Percentiles rank a stretch among this genome's conserved stretches.
phyloP scores from a whole-genome alignment of 1,284 basidiomycete species.

The Baeospora myosura region DNA sequence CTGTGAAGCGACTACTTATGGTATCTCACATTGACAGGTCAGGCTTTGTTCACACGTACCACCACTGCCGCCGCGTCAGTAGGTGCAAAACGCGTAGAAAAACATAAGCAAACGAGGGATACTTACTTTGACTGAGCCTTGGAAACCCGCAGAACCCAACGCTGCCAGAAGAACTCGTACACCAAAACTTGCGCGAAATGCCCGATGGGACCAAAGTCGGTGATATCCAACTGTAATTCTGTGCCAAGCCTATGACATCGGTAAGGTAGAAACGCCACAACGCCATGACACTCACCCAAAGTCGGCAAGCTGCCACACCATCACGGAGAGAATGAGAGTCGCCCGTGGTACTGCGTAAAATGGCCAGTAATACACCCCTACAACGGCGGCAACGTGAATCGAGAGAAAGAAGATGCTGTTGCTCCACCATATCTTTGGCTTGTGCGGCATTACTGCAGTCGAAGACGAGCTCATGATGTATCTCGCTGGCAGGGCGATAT shows the following conservation, averaged over 20 bases:
- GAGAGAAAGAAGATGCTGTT: slow-evolving; percentile 64
- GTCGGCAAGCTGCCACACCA: slow-evolving; percentile 64
- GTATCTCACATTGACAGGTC: not conserved
- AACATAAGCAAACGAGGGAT: too few species aligned
- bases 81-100: too few species aligned
- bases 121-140: slow-evolving; percentile 39
- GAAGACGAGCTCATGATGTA: too few species aligned
- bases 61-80: too few species aligned
- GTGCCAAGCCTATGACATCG: slow-evolving; percentile 4
- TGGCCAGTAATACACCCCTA: slow-evolving; percentile 47
- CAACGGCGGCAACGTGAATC: slow-evolving; percentile 52
- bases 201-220: slow-evolving; percentile 67
- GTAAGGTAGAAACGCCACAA: slow-evolving; percentile 13
- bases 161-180: slow-evolving; percentile 54
- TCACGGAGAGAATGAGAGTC: slow-evolving; percentile 46
- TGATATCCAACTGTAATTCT: slow-evolving; percentile 75
- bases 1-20: slow-evolving; percentile 33
- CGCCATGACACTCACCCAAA: slow-evolving; percentile 58
- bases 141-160: slow-evolving; percentile 65
- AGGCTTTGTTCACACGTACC: slow-evolving; percentile 28
- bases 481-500: too few species aligned
- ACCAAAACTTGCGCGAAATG: slow-evolving; percentile 52
- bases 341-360: slow-evolving; percentile 34
- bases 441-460: too few species aligned
- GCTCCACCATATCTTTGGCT: slow-evolving; percentile 51